Evolutionary conservation across 768 basidiomycete genomes (phyloP).

Genomic region (Hortiboletus campestris): DNA sequence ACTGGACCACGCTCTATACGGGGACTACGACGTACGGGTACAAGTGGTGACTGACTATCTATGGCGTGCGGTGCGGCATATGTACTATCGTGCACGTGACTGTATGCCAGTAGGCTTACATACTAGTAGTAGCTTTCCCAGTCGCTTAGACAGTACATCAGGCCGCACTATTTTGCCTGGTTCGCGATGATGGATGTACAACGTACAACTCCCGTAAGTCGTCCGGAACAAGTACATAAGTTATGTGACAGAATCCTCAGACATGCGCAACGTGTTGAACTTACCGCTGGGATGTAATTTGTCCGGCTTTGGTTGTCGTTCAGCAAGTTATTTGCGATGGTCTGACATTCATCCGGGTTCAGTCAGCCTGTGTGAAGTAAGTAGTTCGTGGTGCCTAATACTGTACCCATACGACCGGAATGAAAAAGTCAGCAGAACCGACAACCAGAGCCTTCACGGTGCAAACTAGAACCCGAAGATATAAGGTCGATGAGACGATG

Average conservation of each 20-base stretch:
- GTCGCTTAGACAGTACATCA: fast-evolving
- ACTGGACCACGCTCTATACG: too few species aligned
- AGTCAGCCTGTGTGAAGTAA: neutral
- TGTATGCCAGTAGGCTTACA: too few species aligned
- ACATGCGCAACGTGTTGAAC: neutral
- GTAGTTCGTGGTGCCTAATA: neutral
- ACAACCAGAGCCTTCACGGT: neutral
- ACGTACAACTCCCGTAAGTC: neutral
- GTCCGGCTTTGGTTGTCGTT: neutral
- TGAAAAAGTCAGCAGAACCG: neutral
- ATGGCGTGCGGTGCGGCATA: too few species aligned
- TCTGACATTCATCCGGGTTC: neutral
- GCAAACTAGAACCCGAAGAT: neutral
- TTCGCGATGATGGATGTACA: neutral
- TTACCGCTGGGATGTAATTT: neutral
- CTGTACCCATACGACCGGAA: neutral
- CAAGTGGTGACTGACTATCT: too few species aligned
- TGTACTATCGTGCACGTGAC: too few species aligned
- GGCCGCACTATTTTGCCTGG: too few species aligned
- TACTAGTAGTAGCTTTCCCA: neutral
- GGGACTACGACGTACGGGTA: too few species aligned
- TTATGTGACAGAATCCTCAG: neutral
- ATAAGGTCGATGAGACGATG: neutral
- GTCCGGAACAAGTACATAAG: fast-evolving
- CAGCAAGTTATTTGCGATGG: neutral